Percentiles rank a stretch among this genome's conserved stretches.
phyloP scores from a whole-genome alignment of 1,284 basidiomycete genomes.

The Malassezia japonica region DNA sequence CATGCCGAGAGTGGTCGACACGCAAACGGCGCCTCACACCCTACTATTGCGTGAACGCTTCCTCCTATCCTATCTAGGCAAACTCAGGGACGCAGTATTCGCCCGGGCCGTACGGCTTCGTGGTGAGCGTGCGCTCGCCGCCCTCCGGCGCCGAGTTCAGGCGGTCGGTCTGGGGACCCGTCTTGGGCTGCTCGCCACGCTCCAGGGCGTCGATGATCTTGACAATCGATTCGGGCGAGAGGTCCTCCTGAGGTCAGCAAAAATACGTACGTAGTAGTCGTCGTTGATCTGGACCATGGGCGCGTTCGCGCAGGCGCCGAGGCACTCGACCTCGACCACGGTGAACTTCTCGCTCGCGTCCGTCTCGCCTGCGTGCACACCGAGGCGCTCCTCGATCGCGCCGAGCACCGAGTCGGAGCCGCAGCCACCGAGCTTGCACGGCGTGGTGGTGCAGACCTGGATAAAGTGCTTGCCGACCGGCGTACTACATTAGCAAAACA shows the following conservation, averaged over 20 bases:
- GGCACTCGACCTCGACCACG: conserved; percentile 93
- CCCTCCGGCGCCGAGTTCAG: conserved; percentile 74
- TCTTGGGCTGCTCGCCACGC: conserved; percentile 75
- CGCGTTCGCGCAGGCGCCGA: conserved; percentile 94
- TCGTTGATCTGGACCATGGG: conserved; percentile 96
- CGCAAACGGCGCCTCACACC: too few species aligned
- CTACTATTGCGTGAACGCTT: too few species aligned
- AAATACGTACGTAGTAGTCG: conserved; percentile 73
- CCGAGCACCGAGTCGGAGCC: conserved; percentile 76
- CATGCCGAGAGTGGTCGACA: too few species aligned
- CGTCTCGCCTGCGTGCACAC: conserved; percentile 76
- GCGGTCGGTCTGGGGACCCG: conserved; percentile 80
- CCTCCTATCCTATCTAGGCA: too few species aligned
- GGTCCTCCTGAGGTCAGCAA: conserved; percentile 65
- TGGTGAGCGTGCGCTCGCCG: conserved; percentile 65
- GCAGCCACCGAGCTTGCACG: conserved; percentile 85
- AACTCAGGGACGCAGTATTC: conserved; percentile 81
- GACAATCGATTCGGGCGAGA: conserved; percentile 81
- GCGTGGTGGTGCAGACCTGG: conserved; percentile 97
- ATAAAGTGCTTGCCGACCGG: conserved; percentile 91
- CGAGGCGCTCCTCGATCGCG: conserved; percentile 72
- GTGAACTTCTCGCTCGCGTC: conserved; percentile 95
- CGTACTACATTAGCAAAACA: conserved; percentile 57
- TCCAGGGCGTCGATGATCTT: conserved; percentile 76
- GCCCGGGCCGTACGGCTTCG: conserved; percentile 84